Evolutionary conservation across 441 rosid genomes (phyloP), one percentile per base, ranked within the genome.

Genomic region (Breynia disticha): DNA sequence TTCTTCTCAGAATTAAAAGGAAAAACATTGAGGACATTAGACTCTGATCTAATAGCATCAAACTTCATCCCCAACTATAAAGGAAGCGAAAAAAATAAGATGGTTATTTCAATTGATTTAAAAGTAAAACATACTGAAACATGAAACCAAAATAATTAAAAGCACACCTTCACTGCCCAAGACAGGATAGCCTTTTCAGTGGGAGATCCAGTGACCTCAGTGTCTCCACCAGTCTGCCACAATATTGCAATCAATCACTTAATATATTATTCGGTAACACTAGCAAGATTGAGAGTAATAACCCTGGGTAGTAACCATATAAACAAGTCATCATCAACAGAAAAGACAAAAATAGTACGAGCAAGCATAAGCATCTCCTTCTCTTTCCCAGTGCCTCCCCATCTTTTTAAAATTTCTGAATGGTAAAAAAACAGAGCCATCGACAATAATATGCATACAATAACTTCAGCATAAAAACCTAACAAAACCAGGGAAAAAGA

Each of bases 1-100:
- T 94, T 94, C 73, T 87, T 94, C 80, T 94, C 95, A 7, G 99
- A 94, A 69, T 82, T 94, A 78, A 94, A 90, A 60, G 99, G 96
- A 61, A 82, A 77, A 56, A 93, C 90, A 68, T 87, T 94, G 56
- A 94, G 87, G 66, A 81, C 73, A 56, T 55, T 74, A 48, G 95
- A 85, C 67, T 79, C 82, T 32, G 90, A 84, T 74, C 87, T 85
- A 56, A 77, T 42, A 56, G 49, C 66, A 55, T 87, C 88, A 68
- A 87, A 90, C 72, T 87, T 70, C 99, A 90, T 87, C 46, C 97
- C 97, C 81, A 90, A 60, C 99, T 94, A 90, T 60, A 48, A 46
- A 19, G 54, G 22, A 32, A 4, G 35, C 32, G n/a, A n/a, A 47
- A 15, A 22, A 71, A 71, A 46, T 68, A 41, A 42, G 51, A 44